These are phyloP conservation scores for Corniculantispora saksenae DNA, from an alignment of 2,329 filamentous ascomycete genomes.

Conservation along the genomic window DNA sequence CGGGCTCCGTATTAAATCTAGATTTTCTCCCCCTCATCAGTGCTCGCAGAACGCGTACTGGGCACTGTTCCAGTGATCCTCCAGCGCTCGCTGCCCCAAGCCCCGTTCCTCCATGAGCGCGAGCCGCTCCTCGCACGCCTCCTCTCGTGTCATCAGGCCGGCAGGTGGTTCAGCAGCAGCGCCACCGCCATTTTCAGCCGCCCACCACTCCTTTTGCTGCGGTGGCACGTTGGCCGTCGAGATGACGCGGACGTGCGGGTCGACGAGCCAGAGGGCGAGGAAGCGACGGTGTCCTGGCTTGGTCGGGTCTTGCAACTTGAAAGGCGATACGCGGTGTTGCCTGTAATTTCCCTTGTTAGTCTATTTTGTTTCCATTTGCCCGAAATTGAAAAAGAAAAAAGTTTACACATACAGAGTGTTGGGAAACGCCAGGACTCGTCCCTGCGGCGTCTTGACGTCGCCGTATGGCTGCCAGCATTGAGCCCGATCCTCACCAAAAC, in stretches of 20 bases:
- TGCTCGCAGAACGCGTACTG: slow-evolving; percentile 17
- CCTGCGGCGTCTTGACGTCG: slow-evolving; percentile 25
- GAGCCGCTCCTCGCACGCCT: slow-evolving; percentile 16
- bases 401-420: slow-evolving; percentile 25
- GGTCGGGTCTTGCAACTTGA: slow-evolving; percentile 46
- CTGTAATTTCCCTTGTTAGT: background rate
- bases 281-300: slow-evolving; percentile 54
- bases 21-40: background rate
- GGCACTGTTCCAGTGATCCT: background rate
- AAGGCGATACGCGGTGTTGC: slow-evolving; percentile 49
- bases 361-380: background rate
- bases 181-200: background rate
- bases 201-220: slow-evolving; percentile 35
- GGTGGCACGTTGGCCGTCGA: slow-evolving; percentile 37
- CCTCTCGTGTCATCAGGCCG: slow-evolving; percentile 14
- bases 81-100: background rate
- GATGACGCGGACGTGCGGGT: slow-evolving; percentile 38
- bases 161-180: background rate
- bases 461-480: slow-evolving; percentile 27
- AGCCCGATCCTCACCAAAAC: background rate
- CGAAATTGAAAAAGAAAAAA: background rate
- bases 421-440: slow-evolving; percentile 29
- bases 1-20: background rate
- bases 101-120: slow-evolving; percentile 19
- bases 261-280: slow-evolving; percentile 55